Evolutionary conservation across 495 filamentous ascomycete genomes (phyloP).

Genomic region (Penicillium soppii): DNA sequence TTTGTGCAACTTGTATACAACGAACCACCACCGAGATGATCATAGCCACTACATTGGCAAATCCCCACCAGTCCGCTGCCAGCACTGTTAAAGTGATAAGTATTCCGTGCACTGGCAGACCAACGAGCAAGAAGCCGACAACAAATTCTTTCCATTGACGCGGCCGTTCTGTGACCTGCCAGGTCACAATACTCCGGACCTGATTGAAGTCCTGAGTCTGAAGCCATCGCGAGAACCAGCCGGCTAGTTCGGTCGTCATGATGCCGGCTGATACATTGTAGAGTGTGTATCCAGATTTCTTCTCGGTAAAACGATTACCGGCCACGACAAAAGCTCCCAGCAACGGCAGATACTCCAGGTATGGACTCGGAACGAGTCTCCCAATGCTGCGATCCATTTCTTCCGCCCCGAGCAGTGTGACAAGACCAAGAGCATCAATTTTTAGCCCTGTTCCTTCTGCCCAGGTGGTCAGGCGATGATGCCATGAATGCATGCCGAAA

Average conservation of each 20-base stretch:
- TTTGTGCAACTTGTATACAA: too few relatives aligned
- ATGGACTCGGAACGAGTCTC: constrained; percentile 8
- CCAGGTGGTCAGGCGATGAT: too few relatives aligned
- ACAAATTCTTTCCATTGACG: background rate
- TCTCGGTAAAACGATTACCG: constrained; percentile 7
- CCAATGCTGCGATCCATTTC: constrained; percentile 14
- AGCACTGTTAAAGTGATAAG: constrained; percentile 9
- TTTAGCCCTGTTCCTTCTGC: too few relatives aligned
- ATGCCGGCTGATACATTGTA: constrained; percentile 16
- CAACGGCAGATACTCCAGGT: constrained; percentile 13
- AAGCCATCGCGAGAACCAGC: constrained; percentile 19
- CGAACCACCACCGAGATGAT: constrained; percentile 4
- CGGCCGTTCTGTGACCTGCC: constrained; percentile 1
- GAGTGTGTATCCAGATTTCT: constrained; percentile 8
- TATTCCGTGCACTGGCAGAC: too few relatives aligned
- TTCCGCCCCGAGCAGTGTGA: constrained; percentile 14
- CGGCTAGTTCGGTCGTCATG: constrained; percentile 12
- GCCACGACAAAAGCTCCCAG: constrained; percentile 13
- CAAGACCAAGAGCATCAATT: constrained; percentile 19
- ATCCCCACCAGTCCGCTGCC: constrained; percentile 15
- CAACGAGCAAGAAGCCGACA: constrained; percentile 1
- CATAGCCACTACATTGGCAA: constrained; percentile 16
- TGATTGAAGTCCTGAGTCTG: constrained; percentile 6
- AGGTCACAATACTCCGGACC: too few relatives aligned
- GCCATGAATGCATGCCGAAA: too few relatives aligned